Evolutionary conservation across 2,329 filamentous ascomycete genomes (phyloP).

Genomic region (Fusarium virguliforme): DNA sequence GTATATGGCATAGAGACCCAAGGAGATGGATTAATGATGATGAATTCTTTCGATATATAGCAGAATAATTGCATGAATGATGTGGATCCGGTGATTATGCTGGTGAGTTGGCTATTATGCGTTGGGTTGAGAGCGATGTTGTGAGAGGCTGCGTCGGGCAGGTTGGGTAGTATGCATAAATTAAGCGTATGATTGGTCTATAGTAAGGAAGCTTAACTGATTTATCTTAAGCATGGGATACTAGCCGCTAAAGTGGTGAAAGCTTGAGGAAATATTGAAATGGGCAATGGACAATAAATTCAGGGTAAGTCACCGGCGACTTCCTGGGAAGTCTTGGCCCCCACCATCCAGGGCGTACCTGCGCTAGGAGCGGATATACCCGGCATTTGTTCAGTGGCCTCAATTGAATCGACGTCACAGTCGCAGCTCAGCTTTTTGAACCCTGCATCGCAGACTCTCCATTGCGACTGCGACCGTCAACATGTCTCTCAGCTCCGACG

Average conservation of each 20-base stretch:
- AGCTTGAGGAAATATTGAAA: neutral
- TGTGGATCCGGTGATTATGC: neutral
- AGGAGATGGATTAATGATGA: slow-evolving; percentile 49
- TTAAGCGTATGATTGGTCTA: slow-evolving; percentile 1
- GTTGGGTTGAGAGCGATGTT: neutral
- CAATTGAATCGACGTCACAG: slow-evolving; percentile 27
- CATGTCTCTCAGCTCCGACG: slow-evolving; percentile 58
- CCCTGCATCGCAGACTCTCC: slow-evolving; percentile 13
- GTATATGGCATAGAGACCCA: slow-evolving; percentile 46
- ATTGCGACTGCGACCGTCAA: slow-evolving; percentile 11
- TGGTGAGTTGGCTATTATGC: slow-evolving; percentile 1
- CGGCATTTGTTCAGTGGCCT: slow-evolving; percentile 25
- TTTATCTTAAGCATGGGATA: too few relatives aligned
- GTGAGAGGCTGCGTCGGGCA: neutral
- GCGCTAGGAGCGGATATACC: slow-evolving; percentile 39
- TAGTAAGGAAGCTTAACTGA: slow-evolving; percentile 1
- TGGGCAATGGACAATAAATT: neutral
- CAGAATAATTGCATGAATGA: slow-evolving; percentile 5
- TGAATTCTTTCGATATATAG: slow-evolving; percentile 35
- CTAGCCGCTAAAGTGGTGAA: neutral
- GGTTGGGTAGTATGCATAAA: slow-evolving; percentile 8
- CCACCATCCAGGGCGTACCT: neutral
- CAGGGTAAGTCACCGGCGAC: slow-evolving; percentile 2
- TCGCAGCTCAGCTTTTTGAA: slow-evolving; percentile 16
- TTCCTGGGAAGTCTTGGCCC: too few relatives aligned